Percentiles rank a stretch among this genome's conserved stretches.
phyloP scores from a whole-genome alignment of 768 basidiomycete species.

The Boletus sp. region DNA sequence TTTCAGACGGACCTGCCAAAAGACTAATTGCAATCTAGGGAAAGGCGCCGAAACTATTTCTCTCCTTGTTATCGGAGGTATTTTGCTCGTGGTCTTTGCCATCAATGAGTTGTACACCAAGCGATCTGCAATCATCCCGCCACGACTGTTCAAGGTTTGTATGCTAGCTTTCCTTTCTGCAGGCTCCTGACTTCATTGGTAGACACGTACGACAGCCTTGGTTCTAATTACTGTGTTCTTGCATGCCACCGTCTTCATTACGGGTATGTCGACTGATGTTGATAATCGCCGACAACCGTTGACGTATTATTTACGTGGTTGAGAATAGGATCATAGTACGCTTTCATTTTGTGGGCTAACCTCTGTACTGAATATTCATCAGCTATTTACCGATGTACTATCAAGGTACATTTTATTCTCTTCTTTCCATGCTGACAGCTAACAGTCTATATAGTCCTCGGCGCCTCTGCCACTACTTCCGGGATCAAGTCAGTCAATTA shows the following conservation, averaged over 20 bases:
- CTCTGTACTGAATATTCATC: conserved; percentile 3
- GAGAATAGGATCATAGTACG: conserved; percentile 28
- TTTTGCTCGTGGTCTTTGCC: conserved; percentile 28
- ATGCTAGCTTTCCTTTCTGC: neutral
- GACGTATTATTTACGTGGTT: neutral
- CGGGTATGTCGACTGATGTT: conserved; percentile 18
- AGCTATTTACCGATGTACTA: conserved; percentile 43
- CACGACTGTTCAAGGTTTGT: conserved; percentile 36
- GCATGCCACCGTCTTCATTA: conserved; percentile 34
- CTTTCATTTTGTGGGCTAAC: neutral
- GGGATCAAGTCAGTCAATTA: conserved; percentile 28
- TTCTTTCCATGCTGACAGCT: neutral
- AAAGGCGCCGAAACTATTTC: conserved; percentile 33
- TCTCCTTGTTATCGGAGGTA: conserved; percentile 35
- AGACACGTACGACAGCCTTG: conserved; percentile 39
- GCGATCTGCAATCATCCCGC: conserved; percentile 39
- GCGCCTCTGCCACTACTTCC: conserved; percentile 34
- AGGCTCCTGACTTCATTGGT: neutral
- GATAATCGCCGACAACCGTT: neutral
- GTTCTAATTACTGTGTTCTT: conserved; percentile 34
- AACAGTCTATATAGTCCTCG: conserved; percentile 27
- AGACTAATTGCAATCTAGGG: conserved; percentile 24
- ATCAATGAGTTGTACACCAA: conserved; percentile 37
- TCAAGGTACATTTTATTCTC: conserved; percentile 25
- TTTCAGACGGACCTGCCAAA: neutral